phyloP scores from a whole-genome alignment of 73 alveolate species.

The Tetrahymena elliotti region DNA sequence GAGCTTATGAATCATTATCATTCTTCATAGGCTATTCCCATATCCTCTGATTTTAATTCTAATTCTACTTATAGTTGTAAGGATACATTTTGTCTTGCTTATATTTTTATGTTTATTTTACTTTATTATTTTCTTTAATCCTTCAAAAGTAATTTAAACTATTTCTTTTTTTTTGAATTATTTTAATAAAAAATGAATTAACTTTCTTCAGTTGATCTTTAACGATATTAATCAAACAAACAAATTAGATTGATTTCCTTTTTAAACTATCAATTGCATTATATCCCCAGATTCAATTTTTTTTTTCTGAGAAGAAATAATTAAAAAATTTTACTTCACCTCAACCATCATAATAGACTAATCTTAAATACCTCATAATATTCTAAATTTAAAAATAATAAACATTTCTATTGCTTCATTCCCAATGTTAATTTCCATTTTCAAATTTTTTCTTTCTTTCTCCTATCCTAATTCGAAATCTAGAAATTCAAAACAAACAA shows the following conservation, averaged over 20 bases:
- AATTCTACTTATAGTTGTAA: background rate
- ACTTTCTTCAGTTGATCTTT: background rate
- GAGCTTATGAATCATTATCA: background rate
- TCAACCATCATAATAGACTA: background rate
- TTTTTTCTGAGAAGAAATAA: background rate
- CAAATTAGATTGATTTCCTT: background rate
- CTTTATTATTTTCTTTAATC: background rate
- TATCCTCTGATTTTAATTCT: background rate
- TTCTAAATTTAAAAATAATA: background rate
- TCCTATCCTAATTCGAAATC: background rate
- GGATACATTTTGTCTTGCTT: background rate
- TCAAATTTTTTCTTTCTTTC: background rate
- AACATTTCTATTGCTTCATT: background rate
- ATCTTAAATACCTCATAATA: background rate
- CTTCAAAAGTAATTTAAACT: background rate
- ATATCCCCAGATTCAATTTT: background rate
- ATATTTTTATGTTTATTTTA: background rate
- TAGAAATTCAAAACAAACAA: background rate
- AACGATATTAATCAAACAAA: background rate
- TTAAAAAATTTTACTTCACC: no score
- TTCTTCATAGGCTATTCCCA: background rate
- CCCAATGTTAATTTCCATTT: background rate
- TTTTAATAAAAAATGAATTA: background rate
- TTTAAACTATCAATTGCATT: background rate
- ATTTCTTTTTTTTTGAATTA: background rate